Base-by-base conservation (phyloP, 306 rosid genomes). In the Carpinus fangiana region DNA sequence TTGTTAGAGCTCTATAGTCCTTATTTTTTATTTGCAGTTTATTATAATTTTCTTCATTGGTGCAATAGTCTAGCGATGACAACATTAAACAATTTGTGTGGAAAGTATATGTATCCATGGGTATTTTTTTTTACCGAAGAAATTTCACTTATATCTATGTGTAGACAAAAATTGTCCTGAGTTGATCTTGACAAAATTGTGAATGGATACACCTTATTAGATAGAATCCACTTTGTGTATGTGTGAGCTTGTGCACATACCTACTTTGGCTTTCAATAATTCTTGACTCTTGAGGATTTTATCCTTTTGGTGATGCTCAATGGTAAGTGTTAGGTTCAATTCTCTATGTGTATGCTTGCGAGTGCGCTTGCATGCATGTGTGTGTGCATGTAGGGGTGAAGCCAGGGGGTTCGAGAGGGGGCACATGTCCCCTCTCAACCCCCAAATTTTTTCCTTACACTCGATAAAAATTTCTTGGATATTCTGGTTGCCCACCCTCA, bases 291-390 rank as follows among this genome's bases (percentile, higher is more conserved):
- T 80, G 68, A 21, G 84, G 78, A 73, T 70, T 86, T 79, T 23
- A 78, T 80, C 76, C 81, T 79, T 81, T 75, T 31, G 71, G 64
- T 73, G 79, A 86, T 83, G 14, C 48, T 75, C 82, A 83, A 76
- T 66, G 64, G 3, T 66, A 38, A 38, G 23, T 38, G 17, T 66
- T 66, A 66, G 71, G 47, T 65, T 38, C 48, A 36, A 65, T 36
- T 64, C 77, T 53, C 38, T 61, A 21, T 69, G 65, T 60, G 52
- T 74, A 69, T 68, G 69, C 31, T 0, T 38, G 14, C 16, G 41
- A 10, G n/a, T 34, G 13, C 46, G 5, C 46, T 2, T 14, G 21
- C 70, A 14, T 46, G 17, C 69, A 8, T 67, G 28, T 13, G 52
- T 34, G 38, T 68, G 6, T 55, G 26, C 26, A 23, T 23, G 26